Evolutionary conservation across 257 asterid genomes (phyloP).

Genomic region (Solanum pinnatisectum): DNA sequence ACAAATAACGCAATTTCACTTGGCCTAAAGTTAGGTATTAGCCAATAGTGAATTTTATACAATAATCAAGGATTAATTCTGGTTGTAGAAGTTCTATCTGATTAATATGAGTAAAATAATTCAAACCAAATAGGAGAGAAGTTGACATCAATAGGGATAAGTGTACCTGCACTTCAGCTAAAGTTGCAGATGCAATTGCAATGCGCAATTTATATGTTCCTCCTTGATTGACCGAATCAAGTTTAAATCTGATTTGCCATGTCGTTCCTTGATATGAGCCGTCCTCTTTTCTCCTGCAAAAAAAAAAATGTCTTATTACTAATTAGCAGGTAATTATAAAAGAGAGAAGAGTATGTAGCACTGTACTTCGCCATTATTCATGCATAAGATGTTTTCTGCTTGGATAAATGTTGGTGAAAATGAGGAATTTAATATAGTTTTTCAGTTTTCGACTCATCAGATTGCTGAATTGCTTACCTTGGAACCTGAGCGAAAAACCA

Average conservation of each 20-base stretch:
- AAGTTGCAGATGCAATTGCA: slow-evolving; percentile 72
- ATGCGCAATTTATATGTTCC: slow-evolving; percentile 54
- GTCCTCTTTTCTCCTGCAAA: slow-evolving; percentile 38
- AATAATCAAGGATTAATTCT: background rate
- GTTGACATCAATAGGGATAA: background rate
- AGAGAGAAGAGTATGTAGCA: background rate
- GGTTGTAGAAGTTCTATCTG: background rate
- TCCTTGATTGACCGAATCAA: slow-evolving; percentile 17
- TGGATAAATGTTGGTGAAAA: background rate
- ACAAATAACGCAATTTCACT: background rate
- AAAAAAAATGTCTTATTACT: background rate
- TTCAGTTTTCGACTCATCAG: background rate
- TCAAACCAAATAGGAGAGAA: background rate
- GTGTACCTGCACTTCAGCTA: slow-evolving; percentile 64
- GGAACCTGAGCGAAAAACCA: slow-evolving; percentile 81
- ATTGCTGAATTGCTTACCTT: slow-evolving; percentile 28
- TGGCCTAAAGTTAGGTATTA: background rate
- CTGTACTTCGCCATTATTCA: background rate
- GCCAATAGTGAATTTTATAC: background rate
- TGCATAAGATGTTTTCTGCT: background rate
- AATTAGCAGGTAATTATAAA: background rate
- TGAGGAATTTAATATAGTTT: background rate
- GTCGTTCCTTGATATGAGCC: slow-evolving; percentile 59
- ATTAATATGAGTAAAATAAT: background rate
- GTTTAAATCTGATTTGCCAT: slow-evolving; percentile 71